Base-by-base conservation (phyloP, 129 eudicot species). In the Chrysanthemum seticuspe region DNA sequence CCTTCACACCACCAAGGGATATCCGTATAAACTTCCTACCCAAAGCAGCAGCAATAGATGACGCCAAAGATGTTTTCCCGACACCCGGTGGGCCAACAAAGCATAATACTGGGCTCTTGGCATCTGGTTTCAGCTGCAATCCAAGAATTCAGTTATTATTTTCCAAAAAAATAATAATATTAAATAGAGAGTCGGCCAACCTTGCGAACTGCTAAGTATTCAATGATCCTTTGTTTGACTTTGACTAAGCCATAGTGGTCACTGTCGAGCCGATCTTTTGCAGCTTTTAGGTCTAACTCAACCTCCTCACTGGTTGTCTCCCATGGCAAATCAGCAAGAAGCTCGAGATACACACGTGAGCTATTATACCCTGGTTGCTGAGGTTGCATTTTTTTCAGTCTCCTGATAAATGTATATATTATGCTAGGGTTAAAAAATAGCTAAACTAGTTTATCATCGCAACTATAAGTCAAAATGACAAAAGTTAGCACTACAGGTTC, bases 31-130 rank as follows among this genome's bases (percentile, higher is more conserved):
- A 92, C 74, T 89, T 92, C 79, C 98, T 87, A 69, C 98, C 96
- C 45, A 92, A 59, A 78, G 98, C 95, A 76, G 95, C 88, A 40
- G 96, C 96, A 77, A 92, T 89, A 27, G 98, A 92, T 80, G 98
- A 87, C 14, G 98, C 98, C 84, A 92, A 89, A 36, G 98, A 92
- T 69, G 98, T 92, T 80, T 92, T 92, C 58, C 98, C 98, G 29
- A 89, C 98, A 84, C 98, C 98, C 2, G 98, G 98, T 45, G 98
- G 98, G 60, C 98, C 98, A 52, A 92, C 95, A 78, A 92, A 92
- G 78, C 98, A 92, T 84, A 89, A 81, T 27, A 92, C 86, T 15
- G 98, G 98, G 73, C 96, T 96, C 83, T 88, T 83, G 21, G 95
- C 98, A 83, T 89, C 96, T 58, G 98, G 96, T 79, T 92, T 92